Percentiles rank a stretch among this genome's conserved stretches.
Evolutionary conservation across 2,329 filamentous ascomycete genomes (phyloP).

Genomic region (Alternaria gansuensis): DNA sequence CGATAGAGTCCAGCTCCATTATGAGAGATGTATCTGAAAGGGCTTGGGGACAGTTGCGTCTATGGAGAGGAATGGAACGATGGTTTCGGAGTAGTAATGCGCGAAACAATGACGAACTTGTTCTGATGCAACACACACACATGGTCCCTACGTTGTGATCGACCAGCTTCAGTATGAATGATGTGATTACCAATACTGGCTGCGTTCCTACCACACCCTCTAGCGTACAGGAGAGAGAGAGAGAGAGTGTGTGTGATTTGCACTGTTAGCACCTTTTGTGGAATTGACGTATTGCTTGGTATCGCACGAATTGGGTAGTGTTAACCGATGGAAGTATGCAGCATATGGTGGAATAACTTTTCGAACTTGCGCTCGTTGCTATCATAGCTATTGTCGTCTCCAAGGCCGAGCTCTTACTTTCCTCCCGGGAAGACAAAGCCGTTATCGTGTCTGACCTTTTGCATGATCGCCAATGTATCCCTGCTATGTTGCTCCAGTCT

Average conservation of each 20-base stretch:
- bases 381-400: neutral
- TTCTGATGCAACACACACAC: neutral
- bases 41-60: neutral
- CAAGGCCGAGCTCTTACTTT: conserved; percentile 16
- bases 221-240: neutral
- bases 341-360: neutral
- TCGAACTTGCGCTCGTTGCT: no score
- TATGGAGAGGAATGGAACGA: neutral
- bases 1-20: neutral
- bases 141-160: neutral
- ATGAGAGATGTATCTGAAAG: neutral
- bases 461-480: conserved; percentile 55
- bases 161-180: neutral
- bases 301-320: neutral
- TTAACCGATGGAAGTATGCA: conserved; percentile 8
- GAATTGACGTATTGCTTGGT: neutral
- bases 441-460: conserved; percentile 57
- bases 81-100: neutral
- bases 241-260: no score
- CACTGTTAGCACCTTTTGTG: neutral
- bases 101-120: neutral
- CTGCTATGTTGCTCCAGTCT: conserved; percentile 55
- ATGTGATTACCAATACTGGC: neutral
- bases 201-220: neutral
- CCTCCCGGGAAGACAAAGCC: conserved; percentile 53